phyloP scores from a whole-genome alignment of 1,284 basidiomycete species.

The Somion occarium region DNA sequence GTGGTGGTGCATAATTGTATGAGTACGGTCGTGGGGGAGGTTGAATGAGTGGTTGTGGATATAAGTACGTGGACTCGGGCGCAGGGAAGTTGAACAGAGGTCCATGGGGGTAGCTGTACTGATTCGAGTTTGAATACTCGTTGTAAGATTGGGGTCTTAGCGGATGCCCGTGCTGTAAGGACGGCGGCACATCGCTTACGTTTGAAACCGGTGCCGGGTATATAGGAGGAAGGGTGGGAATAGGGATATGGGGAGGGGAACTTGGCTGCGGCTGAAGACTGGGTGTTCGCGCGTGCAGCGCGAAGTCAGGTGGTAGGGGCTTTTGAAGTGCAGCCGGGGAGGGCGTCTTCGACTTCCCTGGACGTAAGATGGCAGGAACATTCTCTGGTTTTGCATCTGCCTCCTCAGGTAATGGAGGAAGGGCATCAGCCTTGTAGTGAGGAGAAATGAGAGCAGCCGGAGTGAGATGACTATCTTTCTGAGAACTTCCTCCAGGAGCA shows the following conservation, averaged over 20 bases:
- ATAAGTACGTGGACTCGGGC: background rate
- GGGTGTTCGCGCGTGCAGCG: conserved; percentile 7
- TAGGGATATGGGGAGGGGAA: background rate
- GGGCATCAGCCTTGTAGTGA: conserved; percentile 16
- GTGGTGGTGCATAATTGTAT: conserved; percentile 15
- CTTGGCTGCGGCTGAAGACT: background rate
- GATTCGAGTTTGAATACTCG: background rate
- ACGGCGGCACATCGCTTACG: background rate
- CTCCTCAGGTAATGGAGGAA: conserved; percentile 36
- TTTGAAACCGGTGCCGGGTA: background rate
- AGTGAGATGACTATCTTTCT: background rate
- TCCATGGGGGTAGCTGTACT: background rate
- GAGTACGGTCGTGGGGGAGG: conserved; percentile 12
- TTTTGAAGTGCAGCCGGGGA: conserved; percentile 2
- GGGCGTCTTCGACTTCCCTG: conserved; percentile 24
- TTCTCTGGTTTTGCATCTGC: conserved; percentile 13
- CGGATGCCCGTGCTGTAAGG: background rate
- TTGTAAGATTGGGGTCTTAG: background rate
- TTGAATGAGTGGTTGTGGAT: background rate
- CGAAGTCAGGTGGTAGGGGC: conserved; percentile 3
- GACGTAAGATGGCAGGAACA: conserved; percentile 40
- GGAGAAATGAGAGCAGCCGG: conserved; percentile 4
- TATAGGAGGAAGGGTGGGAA: background rate
- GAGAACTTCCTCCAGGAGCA: background rate
- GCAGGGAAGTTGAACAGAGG: background rate